A percentile compares a stretch with the other conserved stretches of the same genome.
Conservation (phyloP, 169 alveolate species). For the Cyclospora cayetanensis region DNA sequence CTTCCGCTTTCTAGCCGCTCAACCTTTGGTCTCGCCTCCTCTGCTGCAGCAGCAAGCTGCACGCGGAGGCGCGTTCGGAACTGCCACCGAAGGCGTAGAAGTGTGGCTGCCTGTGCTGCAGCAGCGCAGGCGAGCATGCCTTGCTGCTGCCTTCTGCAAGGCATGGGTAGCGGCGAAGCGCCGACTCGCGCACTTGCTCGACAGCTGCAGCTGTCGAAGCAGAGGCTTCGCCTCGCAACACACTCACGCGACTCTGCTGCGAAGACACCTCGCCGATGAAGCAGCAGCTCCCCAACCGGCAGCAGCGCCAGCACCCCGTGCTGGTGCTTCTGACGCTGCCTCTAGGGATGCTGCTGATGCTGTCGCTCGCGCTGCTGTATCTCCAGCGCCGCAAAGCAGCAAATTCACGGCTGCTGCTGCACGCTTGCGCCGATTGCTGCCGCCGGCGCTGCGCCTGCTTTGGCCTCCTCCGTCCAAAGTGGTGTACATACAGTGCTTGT, state of each 20-base stretch:
- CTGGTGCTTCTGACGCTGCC: not conserved
- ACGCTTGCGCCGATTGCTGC: conserved; percentile 49
- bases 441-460: not conserved
- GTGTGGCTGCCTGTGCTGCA: conserved; percentile 64
- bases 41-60: conserved; percentile 66
- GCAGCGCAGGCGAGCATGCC: conserved; percentile 25
- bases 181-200: not conserved
- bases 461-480: conserved; percentile 43
- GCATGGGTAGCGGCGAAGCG: not conserved
- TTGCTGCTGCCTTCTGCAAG: conserved; percentile 11
- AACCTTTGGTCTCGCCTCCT: conserved; percentile 27
- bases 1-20: not conserved
- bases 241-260: conserved; percentile 17
- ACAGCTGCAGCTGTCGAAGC: conserved; percentile 46
- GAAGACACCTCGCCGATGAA: conserved; percentile 14
- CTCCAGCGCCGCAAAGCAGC: conserved; percentile 40
- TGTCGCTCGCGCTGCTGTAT: conserved; percentile 23
- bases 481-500: conserved; percentile 27
- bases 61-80: not conserved
- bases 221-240: not conserved
- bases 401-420: no score
- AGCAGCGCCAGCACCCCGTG: not conserved
- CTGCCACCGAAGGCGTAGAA: conserved; percentile 38
- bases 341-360: not conserved
- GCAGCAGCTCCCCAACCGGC: not conserved